phyloP scores from a whole-genome alignment of 768 basidiomycete species.

The Gautieria morchelliformis region DNA sequence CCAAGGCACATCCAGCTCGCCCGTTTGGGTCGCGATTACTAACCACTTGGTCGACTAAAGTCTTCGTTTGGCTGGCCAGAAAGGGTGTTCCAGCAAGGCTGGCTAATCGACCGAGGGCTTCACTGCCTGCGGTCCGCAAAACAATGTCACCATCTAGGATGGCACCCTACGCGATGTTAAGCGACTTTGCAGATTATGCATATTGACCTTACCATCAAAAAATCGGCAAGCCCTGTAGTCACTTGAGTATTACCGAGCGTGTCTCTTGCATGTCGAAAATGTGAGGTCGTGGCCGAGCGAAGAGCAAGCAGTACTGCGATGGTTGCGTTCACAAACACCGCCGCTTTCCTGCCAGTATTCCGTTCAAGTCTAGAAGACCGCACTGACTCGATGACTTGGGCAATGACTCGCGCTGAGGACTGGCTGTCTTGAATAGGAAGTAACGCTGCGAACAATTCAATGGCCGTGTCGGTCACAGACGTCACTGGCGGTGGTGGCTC shows the following conservation, averaged over 20 bases:
- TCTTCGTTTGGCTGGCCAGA: constrained; percentile 79
- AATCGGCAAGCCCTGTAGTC: constrained; percentile 48
- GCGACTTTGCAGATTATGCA: background rate
- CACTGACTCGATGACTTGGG: constrained; percentile 52
- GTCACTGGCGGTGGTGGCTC: constrained; percentile 72
- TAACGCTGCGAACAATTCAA: constrained; percentile 76
- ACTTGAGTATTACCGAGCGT: constrained; percentile 59
- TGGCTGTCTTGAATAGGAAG: constrained; percentile 68
- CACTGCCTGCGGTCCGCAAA: constrained; percentile 71
- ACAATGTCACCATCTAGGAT: constrained; percentile 73
- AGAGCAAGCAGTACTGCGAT: constrained; percentile 67
- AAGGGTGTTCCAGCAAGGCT: constrained; percentile 76
- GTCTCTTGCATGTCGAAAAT: constrained; percentile 52
- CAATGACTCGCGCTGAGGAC: constrained; percentile 44
- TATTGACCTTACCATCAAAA: constrained; percentile 56
- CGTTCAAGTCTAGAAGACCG: constrained; percentile 75
- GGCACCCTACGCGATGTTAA: constrained; percentile 43
- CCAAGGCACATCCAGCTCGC: constrained; percentile 87
- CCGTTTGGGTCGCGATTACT: constrained; percentile 88
- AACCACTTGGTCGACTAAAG: constrained; percentile 87
- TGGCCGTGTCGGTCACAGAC: constrained; percentile 78
- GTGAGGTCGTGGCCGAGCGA: constrained; percentile 37
- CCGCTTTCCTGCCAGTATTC: constrained; percentile 79
- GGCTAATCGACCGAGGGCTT: constrained; percentile 81
- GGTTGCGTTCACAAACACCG: constrained; percentile 71